Evolutionary conservation across 495 filamentous ascomycete genomes (phyloP), one percentile per base, ranked within the genome.

Genomic region (Saxispiralis lemnorum): DNA sequence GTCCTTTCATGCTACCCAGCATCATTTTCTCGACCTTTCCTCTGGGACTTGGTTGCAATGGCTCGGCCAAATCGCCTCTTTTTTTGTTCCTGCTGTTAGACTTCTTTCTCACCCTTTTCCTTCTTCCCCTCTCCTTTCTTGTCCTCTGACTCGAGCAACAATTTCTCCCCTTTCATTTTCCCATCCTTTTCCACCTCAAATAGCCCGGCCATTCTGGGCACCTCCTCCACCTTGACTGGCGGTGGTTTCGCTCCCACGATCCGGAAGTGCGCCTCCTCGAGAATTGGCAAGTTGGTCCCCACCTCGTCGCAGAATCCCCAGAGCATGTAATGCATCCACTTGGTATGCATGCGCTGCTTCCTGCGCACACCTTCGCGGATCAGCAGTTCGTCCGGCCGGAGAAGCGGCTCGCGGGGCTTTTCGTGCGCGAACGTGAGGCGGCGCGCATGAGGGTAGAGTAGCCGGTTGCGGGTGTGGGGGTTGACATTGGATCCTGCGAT

Each of bases 341-440:
- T 58, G 12, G 48, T 21, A 34, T 68, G 52, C 28, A 76, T 39
- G 21, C 62, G 37, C 38, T 78, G 41, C n/a, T 59, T 38, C 21
- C 78, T 54, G 32, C 62, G 57, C 0, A 64, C 45, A 7, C 62
- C 47, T 52, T 81, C 75, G 35, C 56, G 48, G 31, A 67, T 41
- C 7, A 79, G 46, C 45, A 79, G 48, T 53, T 79, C 65, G 53
- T 81, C 75, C 3, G 70, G 63, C 12, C 69, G 60, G 15, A 67
- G 30, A 13, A 83, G 58, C 1, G 41, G 51, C 6, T 42, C 43
- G 6, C 19, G 35, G 10, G 61, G 62, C 20, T 40, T 47, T 15
- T 67, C 66, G 66, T 68, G 76, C 10, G 44, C 34, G 10, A 48
- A 12, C 7, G 39, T 14, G 18, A 44, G 11, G 19, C 30, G 32